Conservation (phyloP, 208 protist genomes). For the Plasmodiophora brassicae region DNA sequence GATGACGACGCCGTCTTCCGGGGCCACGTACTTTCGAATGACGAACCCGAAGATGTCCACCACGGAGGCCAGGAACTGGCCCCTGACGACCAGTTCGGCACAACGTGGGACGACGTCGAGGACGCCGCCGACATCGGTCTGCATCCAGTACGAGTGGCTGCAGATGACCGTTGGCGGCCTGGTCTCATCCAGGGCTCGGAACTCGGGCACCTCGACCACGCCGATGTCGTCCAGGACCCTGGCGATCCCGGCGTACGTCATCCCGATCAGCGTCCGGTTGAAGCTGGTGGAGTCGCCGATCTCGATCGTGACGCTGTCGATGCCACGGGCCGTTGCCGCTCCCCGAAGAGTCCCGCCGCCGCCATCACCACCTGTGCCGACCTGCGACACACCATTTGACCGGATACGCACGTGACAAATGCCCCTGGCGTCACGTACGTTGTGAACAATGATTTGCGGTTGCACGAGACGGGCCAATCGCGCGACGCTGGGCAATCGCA, state of each 20-base stretch:
- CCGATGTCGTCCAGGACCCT: slow-evolving; percentile 11
- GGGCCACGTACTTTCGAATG: slow-evolving; percentile 10
- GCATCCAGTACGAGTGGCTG: slow-evolving; percentile 25
- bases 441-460: slow-evolving; percentile 14
- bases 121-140: slow-evolving; percentile 7
- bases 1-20: slow-evolving; percentile 35
- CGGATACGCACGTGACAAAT: too few relatives aligned
- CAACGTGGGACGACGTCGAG: background rate
- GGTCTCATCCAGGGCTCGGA: background rate
- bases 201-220: background rate
- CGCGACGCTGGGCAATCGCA: background rate
- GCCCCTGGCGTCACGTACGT: background rate
- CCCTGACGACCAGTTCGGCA: background rate
- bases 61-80: background rate
- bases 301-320: slow-evolving; percentile 6
- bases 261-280: background rate
- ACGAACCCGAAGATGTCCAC: slow-evolving; percentile 33
- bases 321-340: background rate
- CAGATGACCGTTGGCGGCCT: background rate
- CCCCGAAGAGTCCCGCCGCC: background rate
- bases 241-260: slow-evolving; percentile 9
- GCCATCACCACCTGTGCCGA: background rate
- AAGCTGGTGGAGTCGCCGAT: slow-evolving; percentile 28
- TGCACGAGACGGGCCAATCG: background rate
- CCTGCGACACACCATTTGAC: background rate